Base-by-base conservation (phyloP, 306 rosid species). In the Rosa persica region DNA sequence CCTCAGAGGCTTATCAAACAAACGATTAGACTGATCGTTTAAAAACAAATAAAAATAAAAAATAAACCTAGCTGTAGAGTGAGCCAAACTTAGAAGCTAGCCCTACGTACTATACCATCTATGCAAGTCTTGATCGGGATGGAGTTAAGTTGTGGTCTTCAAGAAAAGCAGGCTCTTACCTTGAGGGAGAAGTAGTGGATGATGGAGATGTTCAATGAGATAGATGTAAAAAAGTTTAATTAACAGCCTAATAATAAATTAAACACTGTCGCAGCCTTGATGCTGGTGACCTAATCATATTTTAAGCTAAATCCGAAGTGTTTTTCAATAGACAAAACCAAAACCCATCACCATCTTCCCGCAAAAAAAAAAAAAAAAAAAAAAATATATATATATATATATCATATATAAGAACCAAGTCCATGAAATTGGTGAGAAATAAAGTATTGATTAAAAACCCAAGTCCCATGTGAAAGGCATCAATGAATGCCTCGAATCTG, bases 381-480 rank as follows among this genome's bases (percentile, higher is more conserved):
- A n/a, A n/a, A n/a, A n/a, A n/a, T n/a, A n/a, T n/a, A n/a, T n/a
- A n/a, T n/a, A n/a, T n/a, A n/a, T n/a, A n/a, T n/a, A n/a, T n/a
- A n/a, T 40, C 47, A 77, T 67, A 48, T 77, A 70, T 10, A 77
- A 13, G 39, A 67, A 46, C 77, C 79, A 83, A 83, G 84, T 76
- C 87, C 81, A 80, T 80, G 84, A 64, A 61, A 82, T 30, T 60
- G 22, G 71, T 25, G 8, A 47, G 42, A 66, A 12, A 73, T 57
- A 81, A 40, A 65, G 16, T 25, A 17, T 19, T 73, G 65, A 12
- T 58, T 34, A 11, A 74, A 67, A 69, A 68, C 49, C 70, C 52
- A 60, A 74, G 74, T 70, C 82, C 73, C 88, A 85, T 81, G 85
- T 85, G 88, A 81, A 85, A 64, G 83, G 81, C 85, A 81, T 73